These are phyloP conservation scores for Aplosporella prunicola DNA, from an alignment of 2,329 filamentous ascomycete species.

Conservation along the genomic window DNA sequence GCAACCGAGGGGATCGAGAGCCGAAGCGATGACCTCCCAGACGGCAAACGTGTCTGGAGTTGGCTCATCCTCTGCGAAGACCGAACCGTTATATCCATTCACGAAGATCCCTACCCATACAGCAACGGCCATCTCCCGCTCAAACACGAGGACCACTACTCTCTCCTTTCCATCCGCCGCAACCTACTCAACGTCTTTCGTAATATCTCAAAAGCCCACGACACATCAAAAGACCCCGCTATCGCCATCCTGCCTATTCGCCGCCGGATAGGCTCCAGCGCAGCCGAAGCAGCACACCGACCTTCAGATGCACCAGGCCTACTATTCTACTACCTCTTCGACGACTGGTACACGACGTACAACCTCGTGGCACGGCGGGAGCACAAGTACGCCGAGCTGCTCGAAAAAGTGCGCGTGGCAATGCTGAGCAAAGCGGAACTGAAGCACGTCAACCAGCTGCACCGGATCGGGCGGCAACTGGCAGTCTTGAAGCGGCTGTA, in stretches of 20 bases:
- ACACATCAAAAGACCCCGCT: constrained; percentile 29
- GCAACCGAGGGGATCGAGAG: constrained; percentile 21
- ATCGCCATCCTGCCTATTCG: constrained; percentile 37
- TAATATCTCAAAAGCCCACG: constrained; percentile 49
- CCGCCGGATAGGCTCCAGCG: constrained; percentile 34
- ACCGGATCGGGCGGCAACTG: constrained; percentile 52
- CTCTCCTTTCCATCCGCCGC: constrained; percentile 43
- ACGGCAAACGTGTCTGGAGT: constrained; percentile 53
- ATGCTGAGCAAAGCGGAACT: constrained; percentile 45
- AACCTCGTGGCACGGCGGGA: constrained; percentile 43
- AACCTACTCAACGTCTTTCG: constrained; percentile 54
- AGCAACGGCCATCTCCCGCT: constrained; percentile 25
- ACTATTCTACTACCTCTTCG: constrained; percentile 58
- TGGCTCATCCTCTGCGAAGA: constrained; percentile 63
- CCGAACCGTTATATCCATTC: constrained; percentile 59
- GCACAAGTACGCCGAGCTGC: constrained; percentile 37
- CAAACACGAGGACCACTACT: constrained; percentile 34
- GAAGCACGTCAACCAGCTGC: constrained; percentile 42
- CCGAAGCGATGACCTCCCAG: constrained; percentile 31
- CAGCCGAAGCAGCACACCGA: constrained; percentile 38
- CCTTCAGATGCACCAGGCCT: constrained; percentile 48
- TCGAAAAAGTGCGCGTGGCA: constrained; percentile 43
- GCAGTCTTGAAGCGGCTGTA: constrained; percentile 53
- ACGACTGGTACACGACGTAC: constrained; percentile 54
- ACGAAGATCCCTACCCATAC: constrained; percentile 47